Conservation (phyloP, 2,329 filamentous ascomycete genomes). For the Botryotinia globosa region DNA sequence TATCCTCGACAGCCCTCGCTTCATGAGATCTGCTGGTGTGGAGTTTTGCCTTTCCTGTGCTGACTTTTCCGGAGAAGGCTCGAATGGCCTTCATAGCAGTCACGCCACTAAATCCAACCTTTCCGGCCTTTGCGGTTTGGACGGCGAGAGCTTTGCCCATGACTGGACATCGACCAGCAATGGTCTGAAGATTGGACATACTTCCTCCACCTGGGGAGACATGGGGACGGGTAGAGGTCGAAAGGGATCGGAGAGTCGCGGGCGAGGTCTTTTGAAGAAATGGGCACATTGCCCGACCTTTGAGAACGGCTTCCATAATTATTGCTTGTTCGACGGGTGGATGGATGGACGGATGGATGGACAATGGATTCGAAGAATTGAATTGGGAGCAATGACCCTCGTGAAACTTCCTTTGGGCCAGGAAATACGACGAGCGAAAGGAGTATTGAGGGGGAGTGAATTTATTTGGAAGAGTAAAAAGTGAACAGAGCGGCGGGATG, state of each 20-base stretch:
- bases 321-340: background rate
- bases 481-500: background rate
- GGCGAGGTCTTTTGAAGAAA: slow-evolving; percentile 95
- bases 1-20: slow-evolving; percentile 70
- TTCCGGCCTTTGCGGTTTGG: slow-evolving; percentile 62
- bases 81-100: slow-evolving; percentile 50
- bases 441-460: background rate
- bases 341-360: background rate
- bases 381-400: background rate
- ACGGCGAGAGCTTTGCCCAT: slow-evolving; percentile 98
- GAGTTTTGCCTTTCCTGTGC: slow-evolving; percentile 66
- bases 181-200: slow-evolving; percentile 94
- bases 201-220: slow-evolving; percentile 78
- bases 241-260: slow-evolving; percentile 85
- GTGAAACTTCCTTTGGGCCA: background rate
- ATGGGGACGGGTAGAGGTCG: slow-evolving; percentile 56
- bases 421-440: background rate
- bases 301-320: slow-evolving; percentile 20
- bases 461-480: background rate
- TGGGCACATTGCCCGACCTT: slow-evolving; percentile 70
- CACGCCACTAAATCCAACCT: slow-evolving; percentile 42
- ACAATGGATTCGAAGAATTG: background rate
- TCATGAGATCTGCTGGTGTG: slow-evolving; percentile 78
- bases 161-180: slow-evolving; percentile 92
- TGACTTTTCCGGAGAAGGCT: slow-evolving; percentile 50